These are phyloP conservation scores for Yamadazyma scolyti DNA, from an alignment of 805 yeast genomes.

Conservation along the genomic window DNA sequence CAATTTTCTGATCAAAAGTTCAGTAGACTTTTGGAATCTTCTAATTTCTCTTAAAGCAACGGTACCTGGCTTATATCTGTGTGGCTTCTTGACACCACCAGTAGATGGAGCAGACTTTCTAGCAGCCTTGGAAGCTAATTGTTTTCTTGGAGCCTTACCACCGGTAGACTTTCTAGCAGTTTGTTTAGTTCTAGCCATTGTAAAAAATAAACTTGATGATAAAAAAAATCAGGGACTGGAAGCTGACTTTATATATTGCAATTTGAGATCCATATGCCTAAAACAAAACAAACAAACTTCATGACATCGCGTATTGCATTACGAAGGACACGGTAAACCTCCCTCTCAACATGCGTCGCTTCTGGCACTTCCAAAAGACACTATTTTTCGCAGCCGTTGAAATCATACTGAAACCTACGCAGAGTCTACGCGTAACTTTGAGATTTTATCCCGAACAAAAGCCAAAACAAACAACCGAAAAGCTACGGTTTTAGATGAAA, in stretches of 20 bases:
- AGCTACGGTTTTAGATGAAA: no score
- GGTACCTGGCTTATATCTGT: conserved; percentile 50
- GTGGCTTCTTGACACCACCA: conserved; percentile 48
- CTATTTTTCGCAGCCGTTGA: no score
- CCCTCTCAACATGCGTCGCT: no score
- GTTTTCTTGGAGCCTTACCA: conserved; percentile 49
- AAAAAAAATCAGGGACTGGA: conserved; percentile 1
- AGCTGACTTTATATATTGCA: conserved; percentile 5
- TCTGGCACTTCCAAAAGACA: not conserved
- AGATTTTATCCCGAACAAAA: no score
- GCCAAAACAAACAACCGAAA: no score
- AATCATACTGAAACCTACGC: no score
- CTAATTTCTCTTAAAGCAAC: conserved; percentile 48
- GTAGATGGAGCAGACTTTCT: conserved; percentile 46
- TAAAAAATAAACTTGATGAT: conserved; percentile 4
- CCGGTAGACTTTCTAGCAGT: conserved; percentile 48
- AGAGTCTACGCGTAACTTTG: no score
- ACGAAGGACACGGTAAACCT: no score
- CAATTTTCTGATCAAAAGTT: conserved; percentile 44
- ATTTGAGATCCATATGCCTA: no score
- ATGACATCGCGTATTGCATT: no score
- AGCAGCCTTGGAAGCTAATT: conserved; percentile 47
- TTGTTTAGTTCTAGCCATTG: conserved; percentile 46
- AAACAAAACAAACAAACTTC: conserved; percentile 1
- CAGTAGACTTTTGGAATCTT: conserved; percentile 46